A percentile compares a stretch with the other conserved stretches of the same genome.
Conservation (phyloP, 176 grass and related monocot genomes). For the Melocanna baccifera region DNA sequence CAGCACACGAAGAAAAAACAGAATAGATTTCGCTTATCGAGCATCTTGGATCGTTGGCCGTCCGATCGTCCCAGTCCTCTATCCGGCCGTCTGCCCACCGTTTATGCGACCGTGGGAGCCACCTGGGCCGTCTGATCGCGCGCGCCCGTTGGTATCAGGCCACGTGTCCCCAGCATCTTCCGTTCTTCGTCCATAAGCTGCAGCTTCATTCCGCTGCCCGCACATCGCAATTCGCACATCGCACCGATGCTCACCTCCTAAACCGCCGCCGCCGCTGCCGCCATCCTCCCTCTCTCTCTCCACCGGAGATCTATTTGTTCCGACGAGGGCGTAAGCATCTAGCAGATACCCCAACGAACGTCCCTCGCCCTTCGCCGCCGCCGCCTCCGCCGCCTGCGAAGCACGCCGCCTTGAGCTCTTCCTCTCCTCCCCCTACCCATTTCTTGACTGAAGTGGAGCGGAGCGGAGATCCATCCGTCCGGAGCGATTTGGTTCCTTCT, state of each 20-base stretch:
- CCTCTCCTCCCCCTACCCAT: neutral
- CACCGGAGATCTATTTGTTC: neutral
- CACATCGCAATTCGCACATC: neutral
- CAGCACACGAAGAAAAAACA: no score
- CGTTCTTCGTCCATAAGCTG: neutral
- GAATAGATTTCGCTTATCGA: no score
- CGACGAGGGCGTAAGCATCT: no score
- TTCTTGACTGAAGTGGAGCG: neutral
- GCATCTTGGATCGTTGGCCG: no score
- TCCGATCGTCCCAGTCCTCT: no score
- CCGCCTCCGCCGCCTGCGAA: no score
- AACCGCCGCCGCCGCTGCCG: no score
- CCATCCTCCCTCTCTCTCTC: neutral
- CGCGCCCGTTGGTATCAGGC: neutral
- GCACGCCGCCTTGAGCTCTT: no score
- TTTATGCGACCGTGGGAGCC: no score
- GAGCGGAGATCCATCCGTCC: neutral
- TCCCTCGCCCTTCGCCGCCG: no score
- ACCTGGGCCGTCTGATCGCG: neutral
- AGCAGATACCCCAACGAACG: neutral
- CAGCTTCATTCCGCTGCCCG: neutral
- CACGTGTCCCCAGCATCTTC: neutral
- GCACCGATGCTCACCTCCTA: neutral
- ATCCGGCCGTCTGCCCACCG: no score
- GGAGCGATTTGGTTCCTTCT: no score